Evolutionary conservation across 352 stramenopile species (phyloP).

Genomic region (Globisporangium nunn): DNA sequence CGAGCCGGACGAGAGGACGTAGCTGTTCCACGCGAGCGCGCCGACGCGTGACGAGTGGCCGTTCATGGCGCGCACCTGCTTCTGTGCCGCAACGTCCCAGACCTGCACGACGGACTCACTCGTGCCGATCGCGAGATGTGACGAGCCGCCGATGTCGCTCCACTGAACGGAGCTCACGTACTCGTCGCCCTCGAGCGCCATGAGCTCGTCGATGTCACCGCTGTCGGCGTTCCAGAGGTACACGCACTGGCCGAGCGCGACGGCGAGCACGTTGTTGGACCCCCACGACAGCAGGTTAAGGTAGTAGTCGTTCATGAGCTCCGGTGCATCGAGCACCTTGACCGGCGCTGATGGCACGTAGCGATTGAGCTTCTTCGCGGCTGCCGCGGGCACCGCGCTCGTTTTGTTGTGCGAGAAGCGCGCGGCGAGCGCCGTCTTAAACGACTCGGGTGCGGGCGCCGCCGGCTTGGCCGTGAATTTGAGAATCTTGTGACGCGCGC

Average conservation of each 20-base stretch:
- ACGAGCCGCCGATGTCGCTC: constrained; percentile 82
- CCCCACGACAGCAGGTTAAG: constrained; percentile 98
- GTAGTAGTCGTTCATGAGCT: constrained; percentile 99
- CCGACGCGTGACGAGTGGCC: constrained; percentile 93
- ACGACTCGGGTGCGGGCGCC: constrained; percentile 88
- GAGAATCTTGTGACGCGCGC: constrained; percentile 91
- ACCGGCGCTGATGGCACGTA: constrained; percentile 95
- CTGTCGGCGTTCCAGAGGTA: constrained; percentile 98
- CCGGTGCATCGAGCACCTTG: constrained; percentile 95
- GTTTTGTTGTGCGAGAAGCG: constrained; percentile 95
- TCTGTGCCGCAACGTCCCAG: constrained; percentile 93
- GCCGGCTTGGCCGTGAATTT: constrained; percentile 97
- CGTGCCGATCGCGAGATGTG: constrained; percentile 93
- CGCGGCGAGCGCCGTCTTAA: constrained; percentile 91
- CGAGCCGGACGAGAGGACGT: constrained; percentile 90
- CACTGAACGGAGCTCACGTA: constrained; percentile 97
- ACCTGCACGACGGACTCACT: constrained; percentile 92
- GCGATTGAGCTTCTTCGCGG: constrained; percentile 85
- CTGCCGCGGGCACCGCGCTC: constrained; percentile 49
- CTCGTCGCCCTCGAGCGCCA: constrained; percentile 82
- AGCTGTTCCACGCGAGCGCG: constrained; percentile 95
- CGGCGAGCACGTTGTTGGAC: constrained; percentile 93
- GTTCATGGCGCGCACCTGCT: constrained; percentile 89
- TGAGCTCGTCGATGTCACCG: constrained; percentile 95
- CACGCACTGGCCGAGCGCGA: constrained; percentile 95